Base-by-base conservation (phyloP, 108 stramenopile species). In the Stephanodiscus minutulus region DNA sequence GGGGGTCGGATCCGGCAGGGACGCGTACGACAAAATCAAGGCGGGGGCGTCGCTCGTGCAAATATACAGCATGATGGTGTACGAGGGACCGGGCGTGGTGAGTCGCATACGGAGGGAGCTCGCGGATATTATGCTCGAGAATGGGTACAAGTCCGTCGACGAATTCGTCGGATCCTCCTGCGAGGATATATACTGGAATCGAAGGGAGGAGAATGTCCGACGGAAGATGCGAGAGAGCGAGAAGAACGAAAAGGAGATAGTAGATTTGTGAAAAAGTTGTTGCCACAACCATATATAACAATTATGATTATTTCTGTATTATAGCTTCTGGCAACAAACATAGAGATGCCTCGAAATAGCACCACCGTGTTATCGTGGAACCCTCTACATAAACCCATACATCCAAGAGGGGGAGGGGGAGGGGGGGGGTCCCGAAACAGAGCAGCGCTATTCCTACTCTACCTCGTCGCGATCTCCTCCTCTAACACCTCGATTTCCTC, bases 41-140 rank as follows among this genome's bases (percentile, higher is more conserved):
- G 97, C 98, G 13, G 98, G 98, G 5, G 98, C 98, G 0, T 88
- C 86, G 8, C 59, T 97, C 25, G 90, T 98, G 22, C 95, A 98
- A 84, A 67, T 98, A 5, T 98, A 98, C 81, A 88, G 83, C 46
- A 74, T 88, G 59, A 87, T 98, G 83, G 90, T 91, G 8, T 97
- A 96, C 79, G 74, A 86, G 59, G 98, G 98, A 0, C 93, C 96
- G 8, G 95, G 96, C 22, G 60, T 94, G 20, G 88, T 97, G 39
- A 81, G 74, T 50, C 64, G 83, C 17, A 82, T 94, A 41, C 71
- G 89, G 48, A 61, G 83, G n/a, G 93, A 91, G 31, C 73, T 94
- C 66, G 86, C 82, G 8, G 80, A 81, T 31, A 63, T 89, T 20
- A 61, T 93, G 64, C 33, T 58, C 18, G 82, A 91, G 67, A 76